phyloP scores from a whole-genome alignment of 2,329 filamentous ascomycete genomes.

The Incumbomyces delicatus region DNA sequence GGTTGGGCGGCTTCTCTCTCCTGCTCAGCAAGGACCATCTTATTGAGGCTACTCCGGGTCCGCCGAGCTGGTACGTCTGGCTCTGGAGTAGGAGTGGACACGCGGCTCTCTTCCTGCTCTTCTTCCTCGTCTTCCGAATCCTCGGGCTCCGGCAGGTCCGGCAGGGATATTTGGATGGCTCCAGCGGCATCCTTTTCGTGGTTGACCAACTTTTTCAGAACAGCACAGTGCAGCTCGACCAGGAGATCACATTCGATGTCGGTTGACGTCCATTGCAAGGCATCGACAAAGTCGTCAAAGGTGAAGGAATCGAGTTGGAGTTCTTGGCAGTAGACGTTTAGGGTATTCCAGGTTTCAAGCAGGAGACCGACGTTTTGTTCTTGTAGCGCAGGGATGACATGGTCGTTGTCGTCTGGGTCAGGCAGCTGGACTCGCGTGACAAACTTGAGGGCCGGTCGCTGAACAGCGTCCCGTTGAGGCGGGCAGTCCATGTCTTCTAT shows the following conservation, averaged over 20 bases:
- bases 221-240: conserved; percentile 81
- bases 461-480: conserved; percentile 51
- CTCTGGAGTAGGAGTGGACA: conserved; percentile 55
- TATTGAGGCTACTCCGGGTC: conserved; percentile 77
- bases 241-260: conserved; percentile 73
- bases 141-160: conserved; percentile 62
- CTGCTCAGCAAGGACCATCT: conserved; percentile 59
- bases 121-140: conserved; percentile 56
- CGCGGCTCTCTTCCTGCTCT: conserved; percentile 46
- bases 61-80: conserved; percentile 61
- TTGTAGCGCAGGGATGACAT: conserved; percentile 50
- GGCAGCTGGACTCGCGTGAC: conserved; percentile 44
- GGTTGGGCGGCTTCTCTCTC: conserved; percentile 46
- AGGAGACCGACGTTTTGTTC: conserved; percentile 80
- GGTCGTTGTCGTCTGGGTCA: conserved; percentile 43
- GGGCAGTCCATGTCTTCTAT: conserved; percentile 85
- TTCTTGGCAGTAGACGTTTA: conserved; percentile 96
- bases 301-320: conserved; percentile 94
- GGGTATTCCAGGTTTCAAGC: conserved; percentile 87
- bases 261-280: conserved; percentile 66
- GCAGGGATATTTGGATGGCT: conserved; percentile 67
- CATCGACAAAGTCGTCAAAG: conserved; percentile 89
- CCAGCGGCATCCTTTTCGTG: conserved; percentile 61
- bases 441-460: conserved; percentile 68
- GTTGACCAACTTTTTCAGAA: conserved; percentile 77